Percentiles rank a stretch among this genome's conserved stretches.
These are phyloP conservation scores for Pittosporum tobira DNA, from an alignment of 129 eudicot species.

Conservation along the genomic window DNA sequence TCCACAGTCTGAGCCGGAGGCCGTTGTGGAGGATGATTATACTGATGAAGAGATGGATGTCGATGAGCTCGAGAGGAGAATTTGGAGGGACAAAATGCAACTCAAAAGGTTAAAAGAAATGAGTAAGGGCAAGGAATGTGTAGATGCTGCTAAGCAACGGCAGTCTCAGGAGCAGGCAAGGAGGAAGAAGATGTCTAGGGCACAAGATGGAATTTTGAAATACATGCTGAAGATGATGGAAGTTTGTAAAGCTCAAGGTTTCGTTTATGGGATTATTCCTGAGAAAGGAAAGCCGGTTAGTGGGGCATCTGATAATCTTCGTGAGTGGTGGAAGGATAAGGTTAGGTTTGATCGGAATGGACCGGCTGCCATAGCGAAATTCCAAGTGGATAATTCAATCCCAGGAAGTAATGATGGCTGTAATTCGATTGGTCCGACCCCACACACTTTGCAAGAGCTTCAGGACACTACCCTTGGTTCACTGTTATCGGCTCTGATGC, in stretches of 20 bases:
- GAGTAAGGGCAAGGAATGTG: conserved; percentile 30
- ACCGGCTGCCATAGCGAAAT: conserved; percentile 68
- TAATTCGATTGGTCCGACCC: conserved; percentile 54
- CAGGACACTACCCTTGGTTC: conserved; percentile 86
- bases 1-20: conserved; percentile 28
- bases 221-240: conserved; percentile 91
- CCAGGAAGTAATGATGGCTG: conserved; percentile 44
- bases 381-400: conserved; percentile 41
- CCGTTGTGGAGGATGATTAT: conserved; percentile 53
- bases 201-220: conserved; percentile 80
- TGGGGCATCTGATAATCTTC: conserved; percentile 77
- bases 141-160: conserved; percentile 39
- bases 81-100: conserved; percentile 79
- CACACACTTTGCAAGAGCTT: conserved; percentile 70
- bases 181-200: conserved; percentile 67
- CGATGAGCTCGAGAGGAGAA: conserved; percentile 70
- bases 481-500: conserved; percentile 69
- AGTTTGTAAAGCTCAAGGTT: conserved; percentile 82
- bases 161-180: conserved; percentile 55
- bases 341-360: conserved; percentile 83
- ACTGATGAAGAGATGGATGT: conserved; percentile 71
- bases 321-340: conserved; percentile 96
- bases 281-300: conserved; percentile 91
- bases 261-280: conserved; percentile 73
- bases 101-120: conserved; percentile 58